Base-by-base conservation (phyloP, 257 asterid genomes). In the Gentiana macrophylla region DNA sequence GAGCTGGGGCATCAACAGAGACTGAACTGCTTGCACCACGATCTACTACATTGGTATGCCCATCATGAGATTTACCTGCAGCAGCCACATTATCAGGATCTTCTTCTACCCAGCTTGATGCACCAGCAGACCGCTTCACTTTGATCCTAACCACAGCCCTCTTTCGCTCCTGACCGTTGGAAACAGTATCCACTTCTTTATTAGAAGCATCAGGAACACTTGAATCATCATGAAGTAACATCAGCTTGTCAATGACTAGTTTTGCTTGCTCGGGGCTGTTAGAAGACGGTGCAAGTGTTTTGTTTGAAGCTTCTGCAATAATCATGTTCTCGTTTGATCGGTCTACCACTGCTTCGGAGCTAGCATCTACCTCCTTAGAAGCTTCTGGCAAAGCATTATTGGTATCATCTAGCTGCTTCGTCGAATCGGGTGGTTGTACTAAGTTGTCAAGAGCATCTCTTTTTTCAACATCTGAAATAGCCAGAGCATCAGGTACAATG, bases 21-120 rank as follows among this genome's bases (percentile, higher is more conserved):
- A 86, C 83, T 0, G 95, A 88, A 61, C 99, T 92, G 71, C 88
- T 83, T 12, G 87, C 92, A 57, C 92, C 96, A 49, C 67, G 82
- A 64, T 86, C 98, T 57, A 73, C 80, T 48, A 79, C 86, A 7
- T 50, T 59, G 56, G 12, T 67, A 41, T 63, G 74, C 62, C 76
- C 82, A 57, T 65, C 80, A 57, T 65, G 82, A 68, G 84, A 64
- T 61, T 66, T 80, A 49, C 73, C 66, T 53, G 69, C 38, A 50
- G 63, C 53, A 44, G 67, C 48, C 6, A 41, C 46, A 55, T 58
- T 63, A 49, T 77, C 80, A 49, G 71, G 74, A 56, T 79, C 83
- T 54, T 78, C 89, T 54, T 78, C 88, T 3, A 84, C 83, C 49
- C 82, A 73, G 60, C 91, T 79, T 52, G 86, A 69, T 51, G 84